These are phyloP conservation scores for Eimeria praecox DNA, from an alignment of 169 alveolate genomes.

Conservation along the genomic window DNA sequence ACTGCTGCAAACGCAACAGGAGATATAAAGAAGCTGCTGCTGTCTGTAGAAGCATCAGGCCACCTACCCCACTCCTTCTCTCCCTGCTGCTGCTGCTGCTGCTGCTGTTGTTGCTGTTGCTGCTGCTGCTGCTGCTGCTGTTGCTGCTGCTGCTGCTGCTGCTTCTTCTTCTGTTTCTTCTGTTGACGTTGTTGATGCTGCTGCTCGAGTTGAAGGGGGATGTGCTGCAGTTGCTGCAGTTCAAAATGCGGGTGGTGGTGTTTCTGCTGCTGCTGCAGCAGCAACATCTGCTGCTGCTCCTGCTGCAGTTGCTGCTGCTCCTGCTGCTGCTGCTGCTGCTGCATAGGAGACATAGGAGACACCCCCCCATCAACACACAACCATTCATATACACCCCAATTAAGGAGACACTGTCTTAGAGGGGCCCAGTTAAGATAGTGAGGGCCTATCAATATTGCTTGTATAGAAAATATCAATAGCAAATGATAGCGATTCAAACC, in stretches of 20 bases:
- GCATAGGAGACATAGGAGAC: not conserved
- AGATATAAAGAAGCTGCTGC: too few species aligned
- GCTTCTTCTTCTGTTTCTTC: not conserved
- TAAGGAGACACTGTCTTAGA: slow-evolving; percentile 52
- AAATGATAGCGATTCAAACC: slow-evolving; percentile 18
- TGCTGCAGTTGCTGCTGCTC: slow-evolving; percentile 44
- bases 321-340: slow-evolving; percentile 52
- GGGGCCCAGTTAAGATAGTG: slow-evolving; percentile 79
- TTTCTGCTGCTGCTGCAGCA: not conserved
- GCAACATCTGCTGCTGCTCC: not conserved
- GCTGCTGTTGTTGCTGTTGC: not conserved
- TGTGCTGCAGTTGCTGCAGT: not conserved
- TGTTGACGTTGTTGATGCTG: slow-evolving; percentile 34
- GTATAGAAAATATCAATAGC: slow-evolving; percentile 9
- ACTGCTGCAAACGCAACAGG: too few species aligned
- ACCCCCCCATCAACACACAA: slow-evolving; percentile 17
- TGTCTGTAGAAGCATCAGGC: too few species aligned
- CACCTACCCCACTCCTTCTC: not conserved
- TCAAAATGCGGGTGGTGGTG: not conserved
- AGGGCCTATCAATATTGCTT: slow-evolving; percentile 65
- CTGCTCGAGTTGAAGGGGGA: not conserved
- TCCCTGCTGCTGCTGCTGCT: not conserved
- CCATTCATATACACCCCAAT: slow-evolving; percentile 71
- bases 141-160: slow-evolving; percentile 3
- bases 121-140: not conserved